Evolutionary conservation across 176 grass and related monocot genomes (phyloP).

Genomic region (Oryza rufipogon): DNA sequence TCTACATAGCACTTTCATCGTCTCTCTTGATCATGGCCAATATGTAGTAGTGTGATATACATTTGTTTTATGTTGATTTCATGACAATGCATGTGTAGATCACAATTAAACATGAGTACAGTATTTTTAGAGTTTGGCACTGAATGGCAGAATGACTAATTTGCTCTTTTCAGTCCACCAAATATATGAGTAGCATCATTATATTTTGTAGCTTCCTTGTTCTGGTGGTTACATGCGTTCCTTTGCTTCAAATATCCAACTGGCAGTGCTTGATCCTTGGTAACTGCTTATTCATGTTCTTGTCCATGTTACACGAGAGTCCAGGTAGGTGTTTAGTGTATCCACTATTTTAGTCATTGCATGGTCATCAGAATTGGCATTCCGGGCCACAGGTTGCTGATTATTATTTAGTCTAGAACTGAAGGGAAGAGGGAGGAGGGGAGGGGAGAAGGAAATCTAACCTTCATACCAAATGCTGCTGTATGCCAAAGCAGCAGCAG

Average conservation of each 20-base stretch:
- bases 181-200: background rate
- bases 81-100: background rate
- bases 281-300: conserved; percentile 26
- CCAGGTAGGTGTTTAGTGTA: background rate
- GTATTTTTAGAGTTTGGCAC: conserved; percentile 7
- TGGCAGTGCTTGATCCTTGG: conserved; percentile 21
- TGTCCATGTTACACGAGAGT: background rate
- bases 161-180: conserved; percentile 15
- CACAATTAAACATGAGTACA: background rate
- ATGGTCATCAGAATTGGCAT: background rate
- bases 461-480: background rate
- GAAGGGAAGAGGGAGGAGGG: background rate
- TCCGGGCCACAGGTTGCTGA: background rate
- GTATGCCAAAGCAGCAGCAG: background rate
- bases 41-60: conserved; percentile 18
- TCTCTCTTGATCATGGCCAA: conserved; percentile 5
- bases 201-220: conserved; percentile 6
- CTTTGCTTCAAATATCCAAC: conserved; percentile 1
- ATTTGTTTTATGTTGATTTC: background rate
- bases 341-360: conserved; percentile 2
- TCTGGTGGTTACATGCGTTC: background rate
- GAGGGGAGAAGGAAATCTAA: background rate
- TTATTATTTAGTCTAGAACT: background rate
- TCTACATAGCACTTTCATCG: conserved; percentile 1
- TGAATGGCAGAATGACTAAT: background rate